A percentile compares a stretch with the other conserved stretches of the same genome.
Conservation (phyloP, 345 rosid genomes). For the Combretum micranthum region DNA sequence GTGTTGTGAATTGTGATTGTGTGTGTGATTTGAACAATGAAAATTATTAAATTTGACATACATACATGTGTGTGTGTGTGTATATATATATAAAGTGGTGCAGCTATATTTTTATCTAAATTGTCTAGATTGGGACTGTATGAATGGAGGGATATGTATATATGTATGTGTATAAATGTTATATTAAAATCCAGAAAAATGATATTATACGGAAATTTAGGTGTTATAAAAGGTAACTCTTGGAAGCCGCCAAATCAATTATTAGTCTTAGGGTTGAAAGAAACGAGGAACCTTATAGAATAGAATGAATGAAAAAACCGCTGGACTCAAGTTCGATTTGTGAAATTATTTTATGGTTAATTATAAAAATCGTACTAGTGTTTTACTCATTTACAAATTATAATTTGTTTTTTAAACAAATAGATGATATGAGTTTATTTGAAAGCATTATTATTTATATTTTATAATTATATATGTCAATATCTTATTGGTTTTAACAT, state of each 20-base stretch:
- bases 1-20: constrained; percentile 14
- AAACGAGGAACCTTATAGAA: background rate
- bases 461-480: no score
- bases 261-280: background rate
- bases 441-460: no score
- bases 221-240: background rate
- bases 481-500: no score
- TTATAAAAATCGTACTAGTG: no score
- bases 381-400: no score
- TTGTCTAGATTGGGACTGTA: background rate
- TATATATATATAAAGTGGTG: background rate
- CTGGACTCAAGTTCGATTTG: background rate
- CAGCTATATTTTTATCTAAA: background rate
- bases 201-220: constrained; percentile 3
- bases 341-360: background rate
- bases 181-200: background rate
- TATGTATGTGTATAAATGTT: background rate
- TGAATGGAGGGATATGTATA: background rate
- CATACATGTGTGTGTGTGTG: no score
- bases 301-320: background rate
- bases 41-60: background rate
- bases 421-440: no score
- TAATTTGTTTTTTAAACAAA: no score
- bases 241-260: constrained; percentile 30
- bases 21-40: no score